Base-by-base conservation (phyloP, 2,329 filamentous ascomycete species). In the Fusarium miscanthi region DNA sequence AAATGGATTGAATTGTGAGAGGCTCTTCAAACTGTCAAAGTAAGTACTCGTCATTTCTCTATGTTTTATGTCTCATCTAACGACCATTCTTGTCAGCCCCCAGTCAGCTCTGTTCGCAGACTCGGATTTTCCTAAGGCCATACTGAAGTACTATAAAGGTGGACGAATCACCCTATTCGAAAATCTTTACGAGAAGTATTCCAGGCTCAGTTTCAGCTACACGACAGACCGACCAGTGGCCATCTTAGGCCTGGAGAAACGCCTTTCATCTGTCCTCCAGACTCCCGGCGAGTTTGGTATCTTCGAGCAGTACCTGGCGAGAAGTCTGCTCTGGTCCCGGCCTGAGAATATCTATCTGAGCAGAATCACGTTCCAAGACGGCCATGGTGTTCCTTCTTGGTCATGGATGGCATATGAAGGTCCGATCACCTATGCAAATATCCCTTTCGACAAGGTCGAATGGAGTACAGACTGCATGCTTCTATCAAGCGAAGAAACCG, bases 321-420 rank as follows among this genome's bases (percentile, higher is more conserved):
- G 58, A 35, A 42, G 37, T 8, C 48, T 60, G 27, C 58, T 60
- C 5, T 60, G 58, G 58, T 56, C 30, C 3, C 14, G 38, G 11
- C 27, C 21, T 17, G 10, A 43, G 3, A 12, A 38, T 21, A 5
- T 3, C 12, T 35, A 23, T 14, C 25, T 60, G 19, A 10, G 33
- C 2, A 31, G 14, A 11, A 60, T 60, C 23, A 21, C 11, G 4
- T 56, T 60, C 8, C 17, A 31, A 14, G 12, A 16, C 8, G 10
- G 9, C 13, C 8, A 10, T 16, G 7, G 7, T 9, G 48, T 60
- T 25, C 58, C 58, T 17, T 41, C 48, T 14, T 60, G 58, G 58
- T 60, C 58, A 21, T 60, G 58, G 58, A 60, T 43, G 58, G 48
- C 48, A 14, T 60, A 43, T 17, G 37, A 43, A 9, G 48, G 58